Percentiles rank a stretch among this genome's conserved stretches.
Conservation (phyloP, 371 early-diverging fungal genomes). For the Fennellomyces sp. region DNA sequence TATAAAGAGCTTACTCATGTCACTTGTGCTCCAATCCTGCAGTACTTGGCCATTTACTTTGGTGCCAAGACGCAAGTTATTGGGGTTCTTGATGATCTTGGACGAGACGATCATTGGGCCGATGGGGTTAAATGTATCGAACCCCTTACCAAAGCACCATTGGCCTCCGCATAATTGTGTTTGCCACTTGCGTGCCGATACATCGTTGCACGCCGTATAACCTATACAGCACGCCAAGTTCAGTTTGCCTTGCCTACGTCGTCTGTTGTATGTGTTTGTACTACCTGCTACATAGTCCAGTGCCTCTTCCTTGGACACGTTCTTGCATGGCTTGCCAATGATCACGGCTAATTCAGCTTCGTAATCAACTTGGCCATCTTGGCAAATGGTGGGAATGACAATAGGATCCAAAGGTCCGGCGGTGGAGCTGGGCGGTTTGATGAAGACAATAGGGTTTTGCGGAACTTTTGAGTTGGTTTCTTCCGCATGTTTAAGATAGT, state of each 20-base stretch:
- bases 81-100: constrained; percentile 50
- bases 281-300: constrained; percentile 52
- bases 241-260: not conserved
- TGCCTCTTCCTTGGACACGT: constrained; percentile 51
- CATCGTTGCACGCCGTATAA: constrained; percentile 64
- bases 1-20: constrained; percentile 55
- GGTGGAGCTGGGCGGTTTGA: constrained; percentile 50
- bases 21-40: constrained; percentile 57
- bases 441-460: constrained; percentile 58
- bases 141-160: constrained; percentile 65
- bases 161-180: constrained; percentile 42
- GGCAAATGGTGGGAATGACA: constrained; percentile 48
- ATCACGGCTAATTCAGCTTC: constrained; percentile 67
- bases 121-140: constrained; percentile 66
- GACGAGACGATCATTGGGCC: constrained; percentile 62
- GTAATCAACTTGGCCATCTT: constrained; percentile 57
- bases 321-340: constrained; percentile 57
- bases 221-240: constrained; percentile 24
- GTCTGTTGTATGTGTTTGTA: not conserved
- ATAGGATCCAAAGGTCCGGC: constrained; percentile 51
- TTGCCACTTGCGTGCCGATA: constrained; percentile 64
- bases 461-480: constrained; percentile 54
- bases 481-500: constrained; percentile 59
- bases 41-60: constrained; percentile 49
- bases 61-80: constrained; percentile 44